Conservation (phyloP, 1,284 basidiomycete species). For the Ustilago hordei region DNA sequence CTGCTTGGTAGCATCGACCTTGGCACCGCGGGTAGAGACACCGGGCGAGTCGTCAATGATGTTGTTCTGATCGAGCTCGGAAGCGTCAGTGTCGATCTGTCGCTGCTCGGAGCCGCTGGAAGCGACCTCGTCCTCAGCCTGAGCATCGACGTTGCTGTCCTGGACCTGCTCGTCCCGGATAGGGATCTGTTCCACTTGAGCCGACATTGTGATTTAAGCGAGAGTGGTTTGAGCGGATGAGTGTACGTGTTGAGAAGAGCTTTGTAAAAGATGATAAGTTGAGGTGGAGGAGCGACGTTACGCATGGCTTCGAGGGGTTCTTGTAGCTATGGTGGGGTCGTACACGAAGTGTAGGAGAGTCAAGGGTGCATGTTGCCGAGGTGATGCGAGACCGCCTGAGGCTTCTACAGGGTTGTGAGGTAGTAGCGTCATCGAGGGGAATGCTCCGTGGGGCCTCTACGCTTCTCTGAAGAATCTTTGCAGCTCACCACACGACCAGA, state of each 20-base stretch:
- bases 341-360: background rate
- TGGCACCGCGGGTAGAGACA: constrained; percentile 49
- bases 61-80: constrained; percentile 50
- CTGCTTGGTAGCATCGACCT: constrained; percentile 53
- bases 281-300: no score
- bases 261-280: background rate
- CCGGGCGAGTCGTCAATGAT: constrained; percentile 56
- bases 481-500: constrained; percentile 6
- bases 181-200: constrained; percentile 45
- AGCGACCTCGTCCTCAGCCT: constrained; percentile 46
- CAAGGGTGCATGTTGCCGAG: constrained; percentile 9
- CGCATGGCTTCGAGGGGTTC: background rate
- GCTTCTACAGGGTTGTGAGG: background rate
- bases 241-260: constrained; percentile 5
- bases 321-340: constrained; percentile 12
- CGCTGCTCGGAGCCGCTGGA: constrained; percentile 36
- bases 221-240: constrained; percentile 14
- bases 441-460: background rate
- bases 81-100: constrained; percentile 41
- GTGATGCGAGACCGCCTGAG: constrained; percentile 12
- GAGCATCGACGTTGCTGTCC: constrained; percentile 51
- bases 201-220: constrained; percentile 31
- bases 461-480: background rate
- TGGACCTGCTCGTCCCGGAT: constrained; percentile 49
- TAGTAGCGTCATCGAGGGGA: constrained; percentile 16